Evolutionary conservation across 179 eudicot genomes (phyloP), one percentile per base, ranked within the genome.

Genomic region (Silene noctiflora): DNA sequence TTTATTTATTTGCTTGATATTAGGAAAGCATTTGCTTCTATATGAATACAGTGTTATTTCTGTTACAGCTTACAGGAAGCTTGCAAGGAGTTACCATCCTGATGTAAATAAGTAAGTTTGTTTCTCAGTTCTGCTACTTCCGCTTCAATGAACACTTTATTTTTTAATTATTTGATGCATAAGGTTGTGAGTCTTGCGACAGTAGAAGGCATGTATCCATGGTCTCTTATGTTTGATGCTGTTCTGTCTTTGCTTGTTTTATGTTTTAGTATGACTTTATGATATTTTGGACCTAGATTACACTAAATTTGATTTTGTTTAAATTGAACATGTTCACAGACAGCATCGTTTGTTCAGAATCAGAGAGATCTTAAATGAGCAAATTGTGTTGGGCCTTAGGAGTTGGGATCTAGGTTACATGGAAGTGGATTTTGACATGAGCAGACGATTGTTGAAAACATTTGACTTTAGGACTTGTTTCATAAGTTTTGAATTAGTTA

Each of bases 51-150:
- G 68, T 42, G 22, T 11, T 70, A 12, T 71, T 72, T 78, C 55
- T 75, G 20, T 79, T 81, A 78, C 91, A 94, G 98, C 96, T 76
- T 94, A 94, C 77, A 85, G 98, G 78, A 94, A 94, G 88, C 98
- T 94, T 78, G 98, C 98, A 19, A 87, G 98, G 84, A 92, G 85
- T 82, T 88, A 79, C 83, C 98, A 94, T 89, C 98, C 98, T 62
- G 98, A 94, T 84, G 98, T 94, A 73, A 94, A 92, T 89, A 94
- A 92, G 98, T 94, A 85, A 88, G 95, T 83, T 71, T 60, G 0
- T 39, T 60, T 67, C 27, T 60, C 55, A 9, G 62, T 20, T 1
- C 73, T 29, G 55, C 39, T 29, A 12, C 19, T 20, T 2, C 73
- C 29, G 44, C 51, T 29, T n/a, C 24, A 19, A 24, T 19, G 20